A percentile compares a stretch with the other conserved stretches of the same genome.
Conservation (phyloP, 768 basidiomycete genomes). For the Boletus speciosus region DNA sequence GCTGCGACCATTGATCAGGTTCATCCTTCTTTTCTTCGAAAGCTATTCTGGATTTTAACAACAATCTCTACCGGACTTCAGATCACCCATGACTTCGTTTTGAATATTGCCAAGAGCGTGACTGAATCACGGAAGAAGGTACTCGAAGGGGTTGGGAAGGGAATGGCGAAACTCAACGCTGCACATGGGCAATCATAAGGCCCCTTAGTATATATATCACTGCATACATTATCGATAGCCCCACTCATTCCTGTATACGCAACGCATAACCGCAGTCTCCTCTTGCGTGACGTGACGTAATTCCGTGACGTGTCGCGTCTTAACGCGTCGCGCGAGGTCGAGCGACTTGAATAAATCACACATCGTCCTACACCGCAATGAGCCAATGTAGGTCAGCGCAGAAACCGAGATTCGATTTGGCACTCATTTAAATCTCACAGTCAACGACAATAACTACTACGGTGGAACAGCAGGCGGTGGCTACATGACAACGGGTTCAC, state of each 20-base stretch:
- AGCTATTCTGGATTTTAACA: background rate
- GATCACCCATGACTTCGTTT: conserved; percentile 64
- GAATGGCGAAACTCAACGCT: conserved; percentile 52
- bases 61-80: conserved; percentile 21
- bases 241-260: conserved; percentile 28
- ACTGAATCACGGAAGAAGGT: conserved; percentile 70
- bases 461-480: conserved; percentile 48
- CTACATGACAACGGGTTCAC: conserved; percentile 58
- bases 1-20: conserved; percentile 39
- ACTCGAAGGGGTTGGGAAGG: conserved; percentile 68
- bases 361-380: conserved; percentile 29
- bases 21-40: conserved; percentile 1
- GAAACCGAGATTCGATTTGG: background rate
- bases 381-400: conserved; percentile 38
- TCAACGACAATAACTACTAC: conserved; percentile 41
- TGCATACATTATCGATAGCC: conserved; percentile 11
- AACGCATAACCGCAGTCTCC: conserved; percentile 1
- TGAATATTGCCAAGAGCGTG: conserved; percentile 59
- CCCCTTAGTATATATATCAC: background rate
- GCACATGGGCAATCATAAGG: conserved; percentile 33
- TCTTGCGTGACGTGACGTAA: conserved; percentile 13
- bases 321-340: conserved; percentile 21
- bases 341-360: background rate
- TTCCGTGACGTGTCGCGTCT: conserved; percentile 27
- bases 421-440: conserved; percentile 13